Percentiles rank a stretch among this genome's conserved stretches.
Evolutionary conservation across 2,329 filamentous ascomycete species (phyloP).

Genomic region (Ophiosphaerella herpotricha): DNA sequence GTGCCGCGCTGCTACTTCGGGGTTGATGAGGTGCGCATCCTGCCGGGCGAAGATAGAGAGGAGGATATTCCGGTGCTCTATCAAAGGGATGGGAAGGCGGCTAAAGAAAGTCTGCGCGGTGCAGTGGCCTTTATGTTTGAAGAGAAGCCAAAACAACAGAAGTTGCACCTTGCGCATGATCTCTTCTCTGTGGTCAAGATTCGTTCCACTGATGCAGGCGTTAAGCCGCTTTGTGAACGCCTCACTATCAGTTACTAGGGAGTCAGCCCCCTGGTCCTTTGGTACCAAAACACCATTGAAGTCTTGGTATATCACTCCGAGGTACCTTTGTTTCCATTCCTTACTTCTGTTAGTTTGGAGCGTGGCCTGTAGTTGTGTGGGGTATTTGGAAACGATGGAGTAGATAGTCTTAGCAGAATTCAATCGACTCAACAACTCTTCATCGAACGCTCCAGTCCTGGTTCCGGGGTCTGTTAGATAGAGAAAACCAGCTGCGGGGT

Average conservation of each 20-base stretch:
- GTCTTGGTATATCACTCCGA: conserved; percentile 30
- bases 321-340: conserved; percentile 33
- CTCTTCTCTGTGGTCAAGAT: conserved; percentile 3
- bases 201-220: conserved; percentile 1
- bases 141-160: conserved; percentile 42
- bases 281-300: conserved; percentile 37
- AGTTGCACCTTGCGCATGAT: conserved; percentile 32
- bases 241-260: conserved; percentile 14
- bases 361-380: conserved; percentile 21
- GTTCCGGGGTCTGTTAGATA: conserved; percentile 28
- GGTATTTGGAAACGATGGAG: conserved; percentile 28
- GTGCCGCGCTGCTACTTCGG: conserved; percentile 8
- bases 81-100: conserved; percentile 19
- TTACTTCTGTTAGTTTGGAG: background rate
- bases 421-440: conserved; percentile 10
- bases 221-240: conserved; percentile 19
- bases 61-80: conserved; percentile 18
- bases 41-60: conserved; percentile 32
- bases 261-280: conserved; percentile 12
- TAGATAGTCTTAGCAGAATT: conserved; percentile 29
- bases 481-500: conserved; percentile 34
- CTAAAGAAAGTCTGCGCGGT: conserved; percentile 39
- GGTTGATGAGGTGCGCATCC: conserved; percentile 10
- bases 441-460: conserved; percentile 20
- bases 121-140: conserved; percentile 30